These are phyloP conservation scores for Fusarium ambrosium DNA, from an alignment of 2,329 filamentous ascomycete species.

Conservation along the genomic window DNA sequence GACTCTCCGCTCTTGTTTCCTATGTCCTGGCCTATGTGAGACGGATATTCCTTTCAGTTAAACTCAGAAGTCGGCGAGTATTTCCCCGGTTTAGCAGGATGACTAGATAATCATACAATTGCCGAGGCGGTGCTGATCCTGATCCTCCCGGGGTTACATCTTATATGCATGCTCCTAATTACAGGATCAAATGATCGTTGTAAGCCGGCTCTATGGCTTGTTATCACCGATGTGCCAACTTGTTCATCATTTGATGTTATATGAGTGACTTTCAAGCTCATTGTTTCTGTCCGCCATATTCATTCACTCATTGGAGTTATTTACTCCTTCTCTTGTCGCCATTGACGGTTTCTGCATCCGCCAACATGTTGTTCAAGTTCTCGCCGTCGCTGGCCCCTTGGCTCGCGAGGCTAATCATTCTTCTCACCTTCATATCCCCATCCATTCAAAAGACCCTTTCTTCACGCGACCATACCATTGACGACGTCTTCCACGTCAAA, in stretches of 20 bases:
- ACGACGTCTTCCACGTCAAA: neutral
- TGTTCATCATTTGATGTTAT: neutral
- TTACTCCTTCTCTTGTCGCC: neutral
- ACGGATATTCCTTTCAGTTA: neutral
- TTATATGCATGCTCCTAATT: neutral
- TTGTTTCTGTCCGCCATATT: neutral
- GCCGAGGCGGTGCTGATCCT: neutral
- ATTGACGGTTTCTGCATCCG: neutral
- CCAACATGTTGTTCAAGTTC: neutral
- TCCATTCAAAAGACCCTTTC: neutral
- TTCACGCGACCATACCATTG: neutral
- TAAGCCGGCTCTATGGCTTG: neutral
- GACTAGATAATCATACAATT: neutral
- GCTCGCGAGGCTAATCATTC: neutral
- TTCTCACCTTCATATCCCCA: neutral
- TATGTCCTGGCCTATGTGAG: neutral
- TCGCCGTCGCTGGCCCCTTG: neutral
- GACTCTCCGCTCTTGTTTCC: neutral
- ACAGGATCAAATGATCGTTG: neutral
- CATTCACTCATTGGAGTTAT: neutral
- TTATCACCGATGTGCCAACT: neutral
- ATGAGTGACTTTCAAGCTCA: neutral
- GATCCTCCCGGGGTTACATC: neutral
- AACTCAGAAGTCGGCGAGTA: neutral
- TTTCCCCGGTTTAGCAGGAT: neutral